Percentiles rank a stretch among this genome's conserved stretches.
These are phyloP conservation scores for Ganoderma resinaceum DNA, from an alignment of 1,284 basidiomycete species.

Conservation along the genomic window DNA sequence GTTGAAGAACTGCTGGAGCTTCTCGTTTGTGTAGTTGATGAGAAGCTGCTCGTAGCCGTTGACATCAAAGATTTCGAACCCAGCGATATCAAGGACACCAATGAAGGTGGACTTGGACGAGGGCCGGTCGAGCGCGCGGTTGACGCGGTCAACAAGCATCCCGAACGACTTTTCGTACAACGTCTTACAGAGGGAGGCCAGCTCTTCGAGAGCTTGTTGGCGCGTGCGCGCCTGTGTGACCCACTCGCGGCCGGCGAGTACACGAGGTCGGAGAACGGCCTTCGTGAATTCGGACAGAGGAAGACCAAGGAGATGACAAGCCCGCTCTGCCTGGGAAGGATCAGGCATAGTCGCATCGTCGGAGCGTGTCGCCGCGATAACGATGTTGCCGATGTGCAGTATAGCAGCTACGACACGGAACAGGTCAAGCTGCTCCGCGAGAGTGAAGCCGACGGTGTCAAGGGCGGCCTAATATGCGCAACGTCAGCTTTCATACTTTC, in stretches of 20 bases:
- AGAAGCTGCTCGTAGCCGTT: conserved; percentile 98
- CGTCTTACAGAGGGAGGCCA: conserved; percentile 93
- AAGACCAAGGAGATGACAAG: conserved; percentile 94
- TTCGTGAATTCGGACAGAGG: conserved; percentile 89
- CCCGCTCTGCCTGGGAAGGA: conserved; percentile 85
- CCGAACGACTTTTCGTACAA: conserved; percentile 98
- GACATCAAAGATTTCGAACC: conserved; percentile 95
- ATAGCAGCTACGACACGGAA: conserved; percentile 96
- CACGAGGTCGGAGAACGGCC: conserved; percentile 87
- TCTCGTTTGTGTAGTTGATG: conserved; percentile 99
- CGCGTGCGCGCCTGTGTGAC: conserved; percentile 93
- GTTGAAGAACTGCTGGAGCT: conserved; percentile 97
- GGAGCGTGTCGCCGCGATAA: conserved; percentile 81
- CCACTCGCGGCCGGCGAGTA: conserved; percentile 97
- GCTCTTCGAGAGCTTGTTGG: conserved; percentile 94
- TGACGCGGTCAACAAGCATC: conserved; percentile 93
- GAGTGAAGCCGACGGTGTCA: conserved; percentile 87
- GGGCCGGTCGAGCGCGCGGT: conserved; percentile 92
- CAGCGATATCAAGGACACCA: conserved; percentile 98
- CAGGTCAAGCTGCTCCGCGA: conserved; percentile 88
- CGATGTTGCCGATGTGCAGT: conserved; percentile 95
- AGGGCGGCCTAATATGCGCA: conserved; percentile 66
- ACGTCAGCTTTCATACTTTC: not conserved
- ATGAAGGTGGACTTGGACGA: conserved; percentile 96
- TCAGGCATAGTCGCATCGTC: conserved; percentile 91